A percentile compares a stretch with the other conserved stretches of the same genome.
These are phyloP conservation scores for Kodamaea sagamina DNA, from an alignment of 805 yeast species.

Conservation along the genomic window DNA sequence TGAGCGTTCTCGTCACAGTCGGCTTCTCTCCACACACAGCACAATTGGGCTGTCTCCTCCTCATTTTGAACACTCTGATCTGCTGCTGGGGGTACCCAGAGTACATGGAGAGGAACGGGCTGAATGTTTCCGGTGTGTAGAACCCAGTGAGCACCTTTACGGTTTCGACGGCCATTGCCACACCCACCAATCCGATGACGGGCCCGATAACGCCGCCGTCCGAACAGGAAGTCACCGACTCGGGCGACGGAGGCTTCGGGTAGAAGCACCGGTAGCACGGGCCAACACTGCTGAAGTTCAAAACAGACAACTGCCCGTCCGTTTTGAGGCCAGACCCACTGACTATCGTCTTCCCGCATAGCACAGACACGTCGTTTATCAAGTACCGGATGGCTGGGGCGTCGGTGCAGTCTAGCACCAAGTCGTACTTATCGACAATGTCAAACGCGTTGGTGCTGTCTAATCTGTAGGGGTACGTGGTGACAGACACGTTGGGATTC, in stretches of 20 bases:
- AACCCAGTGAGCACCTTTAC: slow-evolving; percentile 67
- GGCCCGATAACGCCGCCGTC: slow-evolving; percentile 97
- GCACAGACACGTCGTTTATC: slow-evolving; percentile 79
- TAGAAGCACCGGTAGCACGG: slow-evolving; percentile 96
- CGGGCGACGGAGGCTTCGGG: slow-evolving; percentile 88
- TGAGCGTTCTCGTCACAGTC: slow-evolving; percentile 46
- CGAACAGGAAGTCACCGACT: slow-evolving; percentile 77
- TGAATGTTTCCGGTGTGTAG: slow-evolving; percentile 52
- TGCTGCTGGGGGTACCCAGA: slow-evolving; percentile 68
- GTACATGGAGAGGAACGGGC: slow-evolving; percentile 69
- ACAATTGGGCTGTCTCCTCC: slow-evolving; percentile 64
- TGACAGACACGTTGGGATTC: slow-evolving; percentile 68
- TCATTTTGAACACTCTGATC: slow-evolving; percentile 75
- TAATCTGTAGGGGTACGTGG: slow-evolving; percentile 54
- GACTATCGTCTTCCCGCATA: slow-evolving; percentile 67
- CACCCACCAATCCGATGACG: slow-evolving; percentile 90
- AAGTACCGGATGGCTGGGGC: slow-evolving; percentile 85
- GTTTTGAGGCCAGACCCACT: slow-evolving; percentile 91
- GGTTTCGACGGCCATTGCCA: slow-evolving; percentile 85
- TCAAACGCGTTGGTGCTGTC: slow-evolving; percentile 59
- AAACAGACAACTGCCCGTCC: slow-evolving; percentile 84
- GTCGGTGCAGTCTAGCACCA: slow-evolving; percentile 92
- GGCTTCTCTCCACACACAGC: slow-evolving; percentile 61
- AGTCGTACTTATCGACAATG: slow-evolving; percentile 65
- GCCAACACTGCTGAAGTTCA: slow-evolving; percentile 65